Evolutionary conservation across 331 rosid genomes (phyloP).

Genomic region (Rosa hybrid): DNA sequence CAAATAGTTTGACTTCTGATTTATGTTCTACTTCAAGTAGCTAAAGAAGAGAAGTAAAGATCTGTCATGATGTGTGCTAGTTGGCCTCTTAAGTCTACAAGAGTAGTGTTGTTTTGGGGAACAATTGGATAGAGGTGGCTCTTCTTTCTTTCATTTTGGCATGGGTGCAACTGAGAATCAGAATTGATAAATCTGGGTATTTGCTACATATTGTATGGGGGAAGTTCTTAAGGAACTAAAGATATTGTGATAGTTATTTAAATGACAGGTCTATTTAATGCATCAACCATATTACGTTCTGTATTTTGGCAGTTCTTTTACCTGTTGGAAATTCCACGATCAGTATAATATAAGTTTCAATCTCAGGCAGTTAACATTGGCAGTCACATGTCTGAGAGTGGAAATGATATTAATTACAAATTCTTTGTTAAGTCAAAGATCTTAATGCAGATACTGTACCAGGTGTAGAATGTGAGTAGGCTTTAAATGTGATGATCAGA

Average conservation of each 20-base stretch:
- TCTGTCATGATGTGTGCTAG: neutral
- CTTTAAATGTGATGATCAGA: neutral
- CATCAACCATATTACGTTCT: neutral
- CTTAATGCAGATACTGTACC: neutral
- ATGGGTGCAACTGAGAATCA: neutral
- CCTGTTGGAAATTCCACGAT: neutral
- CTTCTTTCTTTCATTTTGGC: neutral
- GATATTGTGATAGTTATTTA: neutral
- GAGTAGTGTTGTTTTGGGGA: neutral
- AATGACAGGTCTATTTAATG: neutral
- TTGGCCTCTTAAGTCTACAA: neutral
- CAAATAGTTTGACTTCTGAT: neutral
- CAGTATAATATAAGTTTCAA: neutral
- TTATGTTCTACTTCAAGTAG: neutral
- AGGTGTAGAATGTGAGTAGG: neutral
- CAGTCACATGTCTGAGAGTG: neutral
- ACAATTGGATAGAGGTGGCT: neutral
- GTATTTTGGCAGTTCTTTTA: neutral
- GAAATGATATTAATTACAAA: neutral
- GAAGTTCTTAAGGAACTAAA: neutral
- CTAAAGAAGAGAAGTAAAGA: neutral
- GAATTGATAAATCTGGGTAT: neutral
- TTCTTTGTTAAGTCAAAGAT: conserved; percentile 8
- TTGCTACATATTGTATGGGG: neutral
- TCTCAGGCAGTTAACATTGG: neutral